Conservation (phyloP, 495 filamentous ascomycete species). For the Cryomyces minteri region DNA sequence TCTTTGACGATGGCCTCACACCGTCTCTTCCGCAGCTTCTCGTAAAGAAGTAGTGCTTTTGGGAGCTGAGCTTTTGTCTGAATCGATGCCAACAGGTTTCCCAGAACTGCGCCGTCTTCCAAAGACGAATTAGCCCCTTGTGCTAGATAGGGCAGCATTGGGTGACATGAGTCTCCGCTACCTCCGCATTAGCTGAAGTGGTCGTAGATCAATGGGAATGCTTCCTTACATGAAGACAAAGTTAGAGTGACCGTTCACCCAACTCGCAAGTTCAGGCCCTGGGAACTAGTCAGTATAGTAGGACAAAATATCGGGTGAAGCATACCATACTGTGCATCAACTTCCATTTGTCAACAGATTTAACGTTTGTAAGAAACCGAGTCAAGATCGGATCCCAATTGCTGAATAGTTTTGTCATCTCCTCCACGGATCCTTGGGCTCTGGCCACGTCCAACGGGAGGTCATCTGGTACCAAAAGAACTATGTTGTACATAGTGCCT, state of each 20-base stretch:
- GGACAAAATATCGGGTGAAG: not conserved
- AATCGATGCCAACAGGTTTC: slow-evolving; percentile 5
- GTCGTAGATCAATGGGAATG: not conserved
- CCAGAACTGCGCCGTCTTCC: slow-evolving; percentile 15
- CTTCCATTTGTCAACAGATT: slow-evolving; percentile 47
- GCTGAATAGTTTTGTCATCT: slow-evolving; percentile 43
- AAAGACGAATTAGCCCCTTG: slow-evolving; percentile 14
- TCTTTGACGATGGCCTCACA: slow-evolving; percentile 14
- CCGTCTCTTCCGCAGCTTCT: slow-evolving; percentile 9
- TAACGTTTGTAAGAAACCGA: slow-evolving; percentile 28
- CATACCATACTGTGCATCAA: slow-evolving; percentile 29
- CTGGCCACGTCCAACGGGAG: slow-evolving; percentile 37
- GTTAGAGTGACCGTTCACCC: slow-evolving; percentile 32
- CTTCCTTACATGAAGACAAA: slow-evolving; percentile 33
- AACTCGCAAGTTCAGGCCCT: slow-evolving; percentile 31
- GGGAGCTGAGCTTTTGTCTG: slow-evolving; percentile 3
- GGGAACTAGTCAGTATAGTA: not conserved
- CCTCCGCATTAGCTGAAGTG: not conserved
- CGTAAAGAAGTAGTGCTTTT: slow-evolving; percentile 6
- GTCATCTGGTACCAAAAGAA: slow-evolving; percentile 50
- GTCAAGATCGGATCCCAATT: slow-evolving; percentile 33
- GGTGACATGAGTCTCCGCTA: slow-evolving; percentile 13
- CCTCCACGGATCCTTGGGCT: slow-evolving; percentile 37
- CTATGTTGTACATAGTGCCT: slow-evolving; percentile 47
- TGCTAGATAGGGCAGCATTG: slow-evolving; percentile 16